Evolutionary conservation across 495 filamentous ascomycete species (phyloP).

Genomic region (Aspergillus egyptiacus): DNA sequence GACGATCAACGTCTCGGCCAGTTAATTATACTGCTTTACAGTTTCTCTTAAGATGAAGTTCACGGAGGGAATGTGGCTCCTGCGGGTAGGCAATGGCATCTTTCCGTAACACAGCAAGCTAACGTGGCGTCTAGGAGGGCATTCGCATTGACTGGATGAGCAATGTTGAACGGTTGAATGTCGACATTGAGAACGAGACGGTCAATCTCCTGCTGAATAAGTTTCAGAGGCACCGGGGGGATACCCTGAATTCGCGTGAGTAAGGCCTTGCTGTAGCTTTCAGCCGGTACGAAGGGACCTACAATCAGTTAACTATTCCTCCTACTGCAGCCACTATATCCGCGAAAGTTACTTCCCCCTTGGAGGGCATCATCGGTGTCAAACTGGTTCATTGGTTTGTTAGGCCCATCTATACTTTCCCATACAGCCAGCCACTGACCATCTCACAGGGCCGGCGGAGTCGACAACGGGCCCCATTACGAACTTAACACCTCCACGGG

Average conservation of each 20-base stretch:
- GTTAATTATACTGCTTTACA: too few relatives aligned
- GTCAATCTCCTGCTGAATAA: constrained; percentile 41
- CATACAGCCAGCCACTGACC: background rate
- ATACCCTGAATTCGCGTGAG: constrained; percentile 52
- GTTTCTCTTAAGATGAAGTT: constrained; percentile 37
- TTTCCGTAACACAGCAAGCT: background rate
- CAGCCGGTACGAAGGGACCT: too few relatives aligned
- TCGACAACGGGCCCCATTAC: constrained; percentile 57
- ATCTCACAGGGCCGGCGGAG: constrained; percentile 29
- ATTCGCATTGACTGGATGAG: constrained; percentile 44
- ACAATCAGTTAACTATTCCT: background rate
- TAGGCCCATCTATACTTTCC: constrained; percentile 12
- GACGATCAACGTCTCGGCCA: too few relatives aligned
- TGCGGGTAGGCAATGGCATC: constrained; percentile 24
- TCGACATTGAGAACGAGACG: constrained; percentile 30
- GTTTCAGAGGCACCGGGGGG: constrained; percentile 43
- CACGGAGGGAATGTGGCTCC: constrained; percentile 41
- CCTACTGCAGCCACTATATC: constrained; percentile 22
- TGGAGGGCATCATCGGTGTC: constrained; percentile 56
- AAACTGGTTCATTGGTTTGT: constrained; percentile 62
- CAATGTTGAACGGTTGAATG: constrained; percentile 37
- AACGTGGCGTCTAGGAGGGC: constrained; percentile 25
- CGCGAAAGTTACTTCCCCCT: constrained; percentile 43
- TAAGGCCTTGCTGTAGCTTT: too few relatives aligned
- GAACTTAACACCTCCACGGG: constrained; percentile 47